These are phyloP conservation scores for Xerocomellus dryophilus DNA, from an alignment of 768 basidiomycete genomes.

Conservation along the genomic window DNA sequence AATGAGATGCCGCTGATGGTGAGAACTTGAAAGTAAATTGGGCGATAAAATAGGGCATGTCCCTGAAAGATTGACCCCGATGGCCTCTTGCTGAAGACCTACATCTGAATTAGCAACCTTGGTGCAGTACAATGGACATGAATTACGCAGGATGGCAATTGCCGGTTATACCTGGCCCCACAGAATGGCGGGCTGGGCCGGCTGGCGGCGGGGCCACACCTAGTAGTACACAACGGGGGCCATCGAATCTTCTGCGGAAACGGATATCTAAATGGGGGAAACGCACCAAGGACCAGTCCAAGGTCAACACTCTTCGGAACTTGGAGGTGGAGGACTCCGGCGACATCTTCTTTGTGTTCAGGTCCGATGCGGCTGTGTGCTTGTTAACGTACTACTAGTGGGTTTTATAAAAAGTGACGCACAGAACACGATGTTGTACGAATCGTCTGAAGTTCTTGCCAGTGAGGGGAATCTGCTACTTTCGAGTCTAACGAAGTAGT, in stretches of 20 bases:
- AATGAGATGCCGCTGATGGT: neutral
- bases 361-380: no score
- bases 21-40: neutral
- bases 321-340: neutral
- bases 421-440: no score
- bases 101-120: constrained; percentile 2
- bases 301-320: neutral
- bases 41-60: neutral
- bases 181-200: neutral
- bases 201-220: neutral
- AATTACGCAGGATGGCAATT: neutral
- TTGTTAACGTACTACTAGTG: no score
- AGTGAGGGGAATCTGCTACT: no score
- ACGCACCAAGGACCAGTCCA: neutral
- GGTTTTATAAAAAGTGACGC: neutral
- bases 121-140: neutral
- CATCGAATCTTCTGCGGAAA: neutral
- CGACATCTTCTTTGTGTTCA: neutral
- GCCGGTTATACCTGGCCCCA: neutral
- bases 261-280: neutral
- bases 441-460: no score
- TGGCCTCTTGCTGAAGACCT: neutral
- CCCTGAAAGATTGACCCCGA: neutral
- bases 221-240: neutral
- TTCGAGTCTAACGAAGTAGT: no score